Base-by-base conservation (phyloP, 2,329 filamentous ascomycete species). In the Geoglossum cookeanum region DNA sequence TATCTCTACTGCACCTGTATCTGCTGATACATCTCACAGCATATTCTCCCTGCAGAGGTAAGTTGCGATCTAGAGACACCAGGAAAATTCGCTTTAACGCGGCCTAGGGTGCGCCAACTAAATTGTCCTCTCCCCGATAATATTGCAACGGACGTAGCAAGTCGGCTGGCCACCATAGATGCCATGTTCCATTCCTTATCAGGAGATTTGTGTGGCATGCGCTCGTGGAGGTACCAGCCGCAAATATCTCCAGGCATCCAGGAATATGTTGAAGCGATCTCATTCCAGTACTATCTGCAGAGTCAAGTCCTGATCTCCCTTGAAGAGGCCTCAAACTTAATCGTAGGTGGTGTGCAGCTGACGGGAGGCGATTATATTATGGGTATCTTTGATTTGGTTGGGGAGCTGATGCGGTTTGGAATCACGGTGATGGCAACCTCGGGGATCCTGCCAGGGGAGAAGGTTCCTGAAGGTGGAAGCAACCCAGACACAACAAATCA, bases 331-430 rank as follows among this genome's bases (percentile, higher is more conserved):
- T 69, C 74, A 33, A 70, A 61, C 1, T 61, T 63, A 11, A 58
- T 74, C 2, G 69, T 72, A 0, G 68, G 71, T 0, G 75, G 74
- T 1, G 76, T 96, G 1, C 64, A 74, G 0, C 74, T 96, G 22
- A 87, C 85, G 1, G 76, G 82, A 30, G 81, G 91, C 57, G 92
- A 98, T 69, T 97, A 95, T 67, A 72, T 95, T 58, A 83, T 92
- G 61, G 92, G 91, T 7, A 71, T 98, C 1, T 96, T 95, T 65
- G 92, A 98, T 68, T 78, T 97, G 63, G 90, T 90, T 1, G 92
- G 92, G 44, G 92, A 98, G 72, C 76, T 97, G 74, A 98, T 98
- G 92, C 80, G 90, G 33, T 97, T 96, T 70, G 89, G 88, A 0
- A 92, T 95, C 55, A 90, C 90, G 4, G 81, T 83, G 30, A 85